A percentile compares a stretch with the other conserved stretches of the same genome.
Evolutionary conservation across 208 protist genomes (phyloP).

Genomic region (Leptomonas seymouri): DNA sequence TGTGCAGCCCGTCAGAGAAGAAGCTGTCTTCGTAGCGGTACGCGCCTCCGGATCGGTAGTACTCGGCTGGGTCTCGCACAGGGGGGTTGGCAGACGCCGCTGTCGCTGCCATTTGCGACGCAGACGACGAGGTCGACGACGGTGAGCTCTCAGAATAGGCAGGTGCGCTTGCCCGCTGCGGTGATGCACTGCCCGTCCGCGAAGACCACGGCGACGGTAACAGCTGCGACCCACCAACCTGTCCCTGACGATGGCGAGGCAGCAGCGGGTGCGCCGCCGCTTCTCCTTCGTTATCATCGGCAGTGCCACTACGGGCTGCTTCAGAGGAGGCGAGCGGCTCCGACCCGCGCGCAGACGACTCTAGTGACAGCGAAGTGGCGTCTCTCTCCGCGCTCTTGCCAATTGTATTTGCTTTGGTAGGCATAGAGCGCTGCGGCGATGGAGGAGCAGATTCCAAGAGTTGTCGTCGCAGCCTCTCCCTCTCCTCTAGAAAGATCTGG

Average conservation of each 20-base stretch:
- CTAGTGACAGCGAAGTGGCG: constrained; percentile 20
- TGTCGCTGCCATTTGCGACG: neutral
- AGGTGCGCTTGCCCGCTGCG: too few relatives aligned
- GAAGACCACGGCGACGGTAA: constrained; percentile 14
- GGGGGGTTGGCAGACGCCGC: neutral
- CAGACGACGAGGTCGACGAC: neutral
- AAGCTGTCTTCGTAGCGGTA: constrained; percentile 23
- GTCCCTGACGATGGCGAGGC: constrained; percentile 14
- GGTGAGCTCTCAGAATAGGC: neutral
- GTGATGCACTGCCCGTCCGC: neutral
- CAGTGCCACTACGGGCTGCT: neutral
- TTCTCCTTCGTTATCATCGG: constrained; percentile 1
- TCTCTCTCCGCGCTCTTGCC: constrained; percentile 3
- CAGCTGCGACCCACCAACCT: neutral
- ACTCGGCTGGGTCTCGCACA: neutral
- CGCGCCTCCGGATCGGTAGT: constrained; percentile 5
- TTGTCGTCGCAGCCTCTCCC: constrained; percentile 29
- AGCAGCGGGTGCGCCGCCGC: constrained; percentile 30
- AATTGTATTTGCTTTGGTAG: neutral
- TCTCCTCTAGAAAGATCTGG: constrained; percentile 38
- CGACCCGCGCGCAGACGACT: constrained; percentile 23
- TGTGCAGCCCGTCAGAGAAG: constrained; percentile 25
- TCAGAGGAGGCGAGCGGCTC: constrained; percentile 12
- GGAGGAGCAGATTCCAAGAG: constrained; percentile 18
- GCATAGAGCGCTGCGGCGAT: neutral